Evolutionary conservation across 345 rosid genomes (phyloP), one percentile per base, ranked within the genome.

Genomic region (Gossypium stocksii): DNA sequence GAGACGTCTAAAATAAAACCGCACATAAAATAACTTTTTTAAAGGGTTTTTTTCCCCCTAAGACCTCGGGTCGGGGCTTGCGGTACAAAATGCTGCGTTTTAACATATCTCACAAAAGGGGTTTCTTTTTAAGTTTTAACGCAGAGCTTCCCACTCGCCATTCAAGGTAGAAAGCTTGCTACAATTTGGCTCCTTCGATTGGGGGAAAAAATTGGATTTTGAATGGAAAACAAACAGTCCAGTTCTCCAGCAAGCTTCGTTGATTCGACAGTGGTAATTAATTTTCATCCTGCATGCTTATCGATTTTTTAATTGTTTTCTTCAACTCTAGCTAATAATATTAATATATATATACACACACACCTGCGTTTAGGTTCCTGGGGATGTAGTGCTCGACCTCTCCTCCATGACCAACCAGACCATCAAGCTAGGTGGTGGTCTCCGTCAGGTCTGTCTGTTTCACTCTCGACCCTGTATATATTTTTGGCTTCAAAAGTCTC

Each of bases 351-450:
- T 12, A 17, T 11, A 14, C 0, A 29, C 3, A 4, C 51, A 34
- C 41, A 34, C 7, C 41, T 41, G 25, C n/a, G 23, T 49, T 66
- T 79, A 93, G 97, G 87, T 91, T 66, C 97, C 93, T 10, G 97
- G 98, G 46, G 98, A 93, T 80, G 83, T 91, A 76, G 89, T 91
- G 74, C 83, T 93, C 74, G 93, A 90, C 81, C 89, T 94, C 57
- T 88, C 93, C 10, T 76, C 70, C 78, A 82, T 91, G 91, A 67
- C 85, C 66, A 90, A 90, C 82, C 93, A 88, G 74, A 91, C 90
- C 22, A 87, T 94, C 84, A 91, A 89, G 87, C 87, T 94, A 25
- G 98, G 97, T 41, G 84, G 94, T 52, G 97, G 98, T 76, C 97
- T 93, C 48, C 89, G 90, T 76, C 96, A 90, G 98, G 97, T 91